phyloP scores from a whole-genome alignment of 202 grass and related monocot species.

The Panicum virgatum region DNA sequence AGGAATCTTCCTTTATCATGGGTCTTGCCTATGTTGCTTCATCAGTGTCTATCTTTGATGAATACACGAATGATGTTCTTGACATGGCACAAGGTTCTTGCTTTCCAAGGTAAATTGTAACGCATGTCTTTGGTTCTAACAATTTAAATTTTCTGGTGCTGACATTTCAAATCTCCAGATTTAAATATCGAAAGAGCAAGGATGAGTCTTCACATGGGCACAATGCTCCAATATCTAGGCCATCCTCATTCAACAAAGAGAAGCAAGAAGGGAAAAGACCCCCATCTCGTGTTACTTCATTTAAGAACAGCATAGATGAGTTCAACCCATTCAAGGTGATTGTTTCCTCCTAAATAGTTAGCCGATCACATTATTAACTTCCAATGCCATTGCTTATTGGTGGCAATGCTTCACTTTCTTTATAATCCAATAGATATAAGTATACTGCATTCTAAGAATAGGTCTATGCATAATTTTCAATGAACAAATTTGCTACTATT shows the following conservation, averaged over 20 bases:
- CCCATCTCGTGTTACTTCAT: conserved; percentile 69
- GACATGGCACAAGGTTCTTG: conserved; percentile 95
- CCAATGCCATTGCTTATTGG: background rate
- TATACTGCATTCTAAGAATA: conserved; percentile 11
- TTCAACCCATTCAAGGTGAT: conserved; percentile 93
- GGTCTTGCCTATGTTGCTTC: conserved; percentile 74
- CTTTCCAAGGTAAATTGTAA: conserved; percentile 74
- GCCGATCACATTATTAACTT: conserved; percentile 12
- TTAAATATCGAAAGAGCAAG: conserved; percentile 64
- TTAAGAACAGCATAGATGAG: conserved; percentile 79
- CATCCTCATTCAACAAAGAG: conserved; percentile 60
- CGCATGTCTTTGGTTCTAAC: conserved; percentile 14
- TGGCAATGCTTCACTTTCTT: conserved; percentile 4
- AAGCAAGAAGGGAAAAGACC: conserved; percentile 67
- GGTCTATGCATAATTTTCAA: background rate
- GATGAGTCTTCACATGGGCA: conserved; percentile 12
- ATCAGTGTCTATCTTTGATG: conserved; percentile 91
- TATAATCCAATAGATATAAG: background rate
- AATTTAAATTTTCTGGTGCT: conserved; percentile 28
- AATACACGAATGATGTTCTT: conserved; percentile 95
- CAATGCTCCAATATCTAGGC: conserved; percentile 44
- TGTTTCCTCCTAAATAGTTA: conserved; percentile 28
- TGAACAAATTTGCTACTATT: background rate
- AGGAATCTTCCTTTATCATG: conserved; percentile 87
- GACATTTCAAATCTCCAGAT: conserved; percentile 50